phyloP scores from a whole-genome alignment of 1,139 yeast genomes.

The Debaryomycetaceae sp. region DNA sequence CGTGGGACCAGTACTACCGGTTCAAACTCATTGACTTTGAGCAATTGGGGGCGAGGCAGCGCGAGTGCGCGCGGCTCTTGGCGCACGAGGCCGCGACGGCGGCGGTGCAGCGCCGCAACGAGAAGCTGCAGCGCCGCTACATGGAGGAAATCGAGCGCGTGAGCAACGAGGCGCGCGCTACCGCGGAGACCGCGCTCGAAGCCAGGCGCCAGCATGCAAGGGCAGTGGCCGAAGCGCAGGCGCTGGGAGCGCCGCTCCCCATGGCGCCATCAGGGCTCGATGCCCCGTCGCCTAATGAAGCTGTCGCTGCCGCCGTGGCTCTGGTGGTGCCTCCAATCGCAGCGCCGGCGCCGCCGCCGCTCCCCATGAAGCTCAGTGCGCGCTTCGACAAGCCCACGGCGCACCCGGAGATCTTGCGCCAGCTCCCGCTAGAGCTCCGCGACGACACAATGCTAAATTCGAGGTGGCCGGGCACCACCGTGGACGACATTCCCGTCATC shows the following conservation, averaged over 20 bases:
- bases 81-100: conserved; percentile 12
- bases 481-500: conserved; percentile 20
- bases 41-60: conserved; percentile 23
- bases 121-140: conserved; percentile 2
- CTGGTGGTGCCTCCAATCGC: background rate
- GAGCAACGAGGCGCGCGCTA: conserved; percentile 10
- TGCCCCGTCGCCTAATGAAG: conserved; percentile 1
- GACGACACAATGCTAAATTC: too few species aligned
- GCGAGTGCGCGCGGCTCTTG: conserved; percentile 13
- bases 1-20: conserved; percentile 37
- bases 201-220: conserved; percentile 18
- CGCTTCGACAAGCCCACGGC: conserved; percentile 34
- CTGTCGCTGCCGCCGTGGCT: too few species aligned
- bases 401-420: conserved; percentile 28
- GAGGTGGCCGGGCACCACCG: conserved; percentile 9
- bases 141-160: conserved; percentile 16
- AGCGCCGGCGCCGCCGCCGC: conserved; percentile 9
- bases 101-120: conserved; percentile 4
- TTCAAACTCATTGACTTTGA: conserved; percentile 41
- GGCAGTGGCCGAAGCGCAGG: conserved; percentile 8
- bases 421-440: conserved; percentile 34
- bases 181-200: conserved; percentile 10
- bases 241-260: conserved; percentile 15
- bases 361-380: conserved; percentile 10
- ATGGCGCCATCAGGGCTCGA: conserved; percentile 14